Evolutionary conservation across 352 stramenopile genomes (phyloP), one percentile per base, ranked within the genome.

Genomic region (Phytophthora fragariaefolia): DNA sequence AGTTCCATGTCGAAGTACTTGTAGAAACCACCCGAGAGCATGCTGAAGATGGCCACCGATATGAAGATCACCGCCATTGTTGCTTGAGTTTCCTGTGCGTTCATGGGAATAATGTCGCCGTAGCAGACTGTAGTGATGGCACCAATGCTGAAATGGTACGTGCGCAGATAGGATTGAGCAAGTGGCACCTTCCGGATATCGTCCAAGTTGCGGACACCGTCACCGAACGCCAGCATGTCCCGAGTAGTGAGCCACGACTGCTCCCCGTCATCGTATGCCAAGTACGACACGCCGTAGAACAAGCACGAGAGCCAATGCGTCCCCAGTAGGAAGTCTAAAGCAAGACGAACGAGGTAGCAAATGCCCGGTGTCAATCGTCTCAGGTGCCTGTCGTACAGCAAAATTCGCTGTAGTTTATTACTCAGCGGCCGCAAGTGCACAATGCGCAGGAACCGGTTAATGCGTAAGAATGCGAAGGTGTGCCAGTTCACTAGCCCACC

Each of bases 111-210:
- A 38, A 92, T 92, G 53, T 92, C 83, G 0, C 82, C 82, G 57
- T 92, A 92, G 36, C 69, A 92, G 1, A 92, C 83, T 0, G 83
- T 92, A 23, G 82, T 92, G 60, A 91, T 89, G n/a, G 83, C 83
- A 4, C 82, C 82, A 27, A 92, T 91, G 46, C 83, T 90, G 46
- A 89, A 92, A 60, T 92, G 78, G 13, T 78, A 82, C 36, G 76
- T 82, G 9, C 83, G 83, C 20, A 81, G 36, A 42, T 90, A 92
- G 8, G 72, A 66, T 8, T 76, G 49, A 1, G 58, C 10, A 4
- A 87, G 28, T 2, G 83, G 55, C 18, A 92, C 66, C 15, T 59
- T 58, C 0, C 66, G 70, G 36, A 92, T 70, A 4, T 75, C 73
- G 4, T 43, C 18, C 36, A 79, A 56, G 22, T 58, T 73, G 1